Conservation (phyloP, 2,329 filamentous ascomycete genomes). For the Epichloe sylvatica region DNA sequence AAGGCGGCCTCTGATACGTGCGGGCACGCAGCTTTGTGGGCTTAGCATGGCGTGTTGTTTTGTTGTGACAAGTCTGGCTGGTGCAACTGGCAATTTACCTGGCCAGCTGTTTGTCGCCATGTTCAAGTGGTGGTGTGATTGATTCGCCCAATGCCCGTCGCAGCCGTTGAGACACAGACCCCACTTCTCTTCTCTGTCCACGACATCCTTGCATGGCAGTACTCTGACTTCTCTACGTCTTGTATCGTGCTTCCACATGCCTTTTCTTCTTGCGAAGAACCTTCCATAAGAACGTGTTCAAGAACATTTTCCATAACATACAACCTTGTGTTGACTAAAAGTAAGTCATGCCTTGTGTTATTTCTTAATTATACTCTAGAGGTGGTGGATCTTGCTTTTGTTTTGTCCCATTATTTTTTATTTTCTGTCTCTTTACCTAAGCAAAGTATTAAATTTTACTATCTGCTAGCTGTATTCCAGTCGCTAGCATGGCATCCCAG, state of each 20-base stretch:
- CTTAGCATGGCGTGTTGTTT: background rate
- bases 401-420: background rate
- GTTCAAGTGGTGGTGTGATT: no score
- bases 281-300: no score
- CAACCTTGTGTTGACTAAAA: background rate
- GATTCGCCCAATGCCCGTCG: no score
- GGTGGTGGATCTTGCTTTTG: background rate
- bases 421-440: background rate
- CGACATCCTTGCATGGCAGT: no score
- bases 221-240: no score
- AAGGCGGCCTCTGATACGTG: background rate
- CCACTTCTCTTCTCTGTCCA: no score
- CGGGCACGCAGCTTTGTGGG: background rate
- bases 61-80: background rate
- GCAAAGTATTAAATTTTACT: background rate
- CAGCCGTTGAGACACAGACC: background rate
- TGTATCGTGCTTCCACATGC: no score
- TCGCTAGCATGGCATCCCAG: background rate
- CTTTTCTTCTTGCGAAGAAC: no score
- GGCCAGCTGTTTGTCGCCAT: background rate
- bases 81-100: background rate
- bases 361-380: background rate
- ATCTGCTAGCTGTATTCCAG: no score
- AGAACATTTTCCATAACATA: no score
- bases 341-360: background rate